Evolutionary conservation across 2,329 filamentous ascomycete species (phyloP), one percentile per base, ranked within the genome.

Genomic region (Colletotrichum spaethianum): DNA sequence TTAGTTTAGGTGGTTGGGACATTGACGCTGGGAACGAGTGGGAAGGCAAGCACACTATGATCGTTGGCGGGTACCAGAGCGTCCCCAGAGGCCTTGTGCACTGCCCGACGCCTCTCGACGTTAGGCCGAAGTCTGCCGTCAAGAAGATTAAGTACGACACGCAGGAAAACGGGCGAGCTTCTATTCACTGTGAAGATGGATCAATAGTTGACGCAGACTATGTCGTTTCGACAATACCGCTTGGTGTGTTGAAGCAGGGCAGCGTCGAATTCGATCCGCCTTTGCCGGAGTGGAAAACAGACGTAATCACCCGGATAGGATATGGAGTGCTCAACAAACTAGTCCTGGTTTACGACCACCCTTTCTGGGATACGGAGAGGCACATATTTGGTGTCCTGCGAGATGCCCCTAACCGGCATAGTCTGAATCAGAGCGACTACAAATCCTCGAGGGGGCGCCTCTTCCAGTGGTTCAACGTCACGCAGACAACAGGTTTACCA

Each of bases 21-120:
- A 95, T 99, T 77, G 97, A 99, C 79, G 95, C 95, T 61, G 96
- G 96, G 0, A 98, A 99, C 77, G 96, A 99, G 79, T 99, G 97
- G 85, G 95, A 98, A 80, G 96, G 96, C 8, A 92, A 93, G 73
- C 97, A 99, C 80, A 94, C 94, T 1, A 96, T 98, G 88, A 91
- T 99, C 4, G 89, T 97, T 33, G 96, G 97, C 50, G 96, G 96
- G 1, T 99, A 98, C 79, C 95, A 97, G 76, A 94, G 95, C 78
- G 91, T 99, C 55, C 94, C 96, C n/a, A 91, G 94, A 75, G 96
- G 95, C 3, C 84, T 99, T 9, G 92, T 93, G 82, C 90, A 93
- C 61, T 91, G 92, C 59, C 96, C 96, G 0, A 89, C 88, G 8
- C 90, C 91, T 70, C 87, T 99, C 2, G 90, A 97, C 76, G 89